Evolutionary conservation across 169 alveolate genomes (phyloP).

Genomic region (Miamiensis avidus): DNA sequence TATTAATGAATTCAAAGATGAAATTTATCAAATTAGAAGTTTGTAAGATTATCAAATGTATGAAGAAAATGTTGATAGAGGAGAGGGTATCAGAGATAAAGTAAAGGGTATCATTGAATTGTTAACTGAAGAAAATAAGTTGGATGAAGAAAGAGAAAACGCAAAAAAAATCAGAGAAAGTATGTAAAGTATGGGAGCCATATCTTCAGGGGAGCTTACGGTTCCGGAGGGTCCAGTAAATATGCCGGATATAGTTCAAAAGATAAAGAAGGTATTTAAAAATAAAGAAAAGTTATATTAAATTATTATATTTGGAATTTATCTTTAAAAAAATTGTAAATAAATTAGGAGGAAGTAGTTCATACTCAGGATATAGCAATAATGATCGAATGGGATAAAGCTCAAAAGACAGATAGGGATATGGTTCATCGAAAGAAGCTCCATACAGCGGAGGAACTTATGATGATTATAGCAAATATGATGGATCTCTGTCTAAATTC

Average conservation of each 20-base stretch:
- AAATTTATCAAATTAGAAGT: constrained; percentile 58
- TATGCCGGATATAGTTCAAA: not conserved
- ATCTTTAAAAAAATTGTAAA: too few relatives aligned
- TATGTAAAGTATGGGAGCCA: constrained; percentile 19
- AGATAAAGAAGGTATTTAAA: too few relatives aligned
- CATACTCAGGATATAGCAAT: not conserved
- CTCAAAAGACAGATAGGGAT: not conserved
- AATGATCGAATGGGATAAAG: too few relatives aligned
- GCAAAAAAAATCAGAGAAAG: constrained; percentile 62
- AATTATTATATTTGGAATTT: not conserved
- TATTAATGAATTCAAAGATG: constrained; percentile 61
- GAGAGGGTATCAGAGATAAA: constrained; percentile 61
- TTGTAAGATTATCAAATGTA: constrained; percentile 48
- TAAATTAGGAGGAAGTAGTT: not conserved
- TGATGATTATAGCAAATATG: not conserved
- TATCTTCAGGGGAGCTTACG: constrained; percentile 5
- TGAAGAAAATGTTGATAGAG: constrained; percentile 57
- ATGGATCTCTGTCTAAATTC: not conserved
- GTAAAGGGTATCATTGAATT: constrained; percentile 48
- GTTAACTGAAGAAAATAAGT: constrained; percentile 52
- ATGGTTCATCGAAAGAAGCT: not conserved
- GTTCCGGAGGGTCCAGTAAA: not conserved
- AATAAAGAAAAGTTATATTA: too few relatives aligned
- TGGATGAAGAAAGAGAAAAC: constrained; percentile 67
- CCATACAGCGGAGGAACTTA: not conserved